Conservation (phyloP, 2,329 filamentous ascomycete species). For the Fusarium sulawesiense region DNA sequence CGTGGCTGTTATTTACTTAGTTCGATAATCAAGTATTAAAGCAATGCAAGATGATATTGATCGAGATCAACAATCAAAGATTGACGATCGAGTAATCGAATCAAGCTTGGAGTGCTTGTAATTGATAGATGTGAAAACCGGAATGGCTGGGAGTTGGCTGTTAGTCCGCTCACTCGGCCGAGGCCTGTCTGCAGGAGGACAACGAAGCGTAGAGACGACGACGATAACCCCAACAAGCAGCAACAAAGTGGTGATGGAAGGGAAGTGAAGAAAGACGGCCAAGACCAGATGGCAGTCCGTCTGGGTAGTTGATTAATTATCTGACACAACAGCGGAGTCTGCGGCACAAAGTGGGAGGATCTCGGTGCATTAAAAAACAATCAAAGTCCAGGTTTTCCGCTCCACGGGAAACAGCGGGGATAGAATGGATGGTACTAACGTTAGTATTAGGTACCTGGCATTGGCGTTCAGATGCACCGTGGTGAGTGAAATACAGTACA, state of each 20-base stretch:
- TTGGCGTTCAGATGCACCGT: constrained; percentile 4
- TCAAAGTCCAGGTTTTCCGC: constrained; percentile 34
- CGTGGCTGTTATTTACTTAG: constrained; percentile 9
- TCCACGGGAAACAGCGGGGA: constrained; percentile 39
- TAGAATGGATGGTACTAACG: not conserved
- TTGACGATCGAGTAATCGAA: constrained; percentile 8
- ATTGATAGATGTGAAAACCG: not conserved
- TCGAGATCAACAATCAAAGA: not conserved
- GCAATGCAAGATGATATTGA: constrained; percentile 3
- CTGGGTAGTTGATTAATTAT: constrained; percentile 19
- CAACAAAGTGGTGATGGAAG: constrained; percentile 10
- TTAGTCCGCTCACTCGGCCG: constrained; percentile 33
- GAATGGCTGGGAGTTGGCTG: constrained; percentile 1
- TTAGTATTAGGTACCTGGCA: constrained; percentile 15
- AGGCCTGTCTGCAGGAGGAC: constrained; percentile 24
- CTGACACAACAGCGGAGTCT: constrained; percentile 24
- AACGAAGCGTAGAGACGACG: constrained; percentile 14
- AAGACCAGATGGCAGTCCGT: not conserved
- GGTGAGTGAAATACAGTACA: constrained; percentile 8
- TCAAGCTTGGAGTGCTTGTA: not conserved
- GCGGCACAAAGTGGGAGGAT: constrained; percentile 28
- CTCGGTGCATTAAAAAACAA: constrained; percentile 43
- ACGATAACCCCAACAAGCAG: constrained; percentile 5
- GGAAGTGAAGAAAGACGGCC: constrained; percentile 11
- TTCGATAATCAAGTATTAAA: constrained; percentile 5